Conservation (phyloP, 2,329 filamentous ascomycete species). For the Phaeophleospora eucalypticola region DNA sequence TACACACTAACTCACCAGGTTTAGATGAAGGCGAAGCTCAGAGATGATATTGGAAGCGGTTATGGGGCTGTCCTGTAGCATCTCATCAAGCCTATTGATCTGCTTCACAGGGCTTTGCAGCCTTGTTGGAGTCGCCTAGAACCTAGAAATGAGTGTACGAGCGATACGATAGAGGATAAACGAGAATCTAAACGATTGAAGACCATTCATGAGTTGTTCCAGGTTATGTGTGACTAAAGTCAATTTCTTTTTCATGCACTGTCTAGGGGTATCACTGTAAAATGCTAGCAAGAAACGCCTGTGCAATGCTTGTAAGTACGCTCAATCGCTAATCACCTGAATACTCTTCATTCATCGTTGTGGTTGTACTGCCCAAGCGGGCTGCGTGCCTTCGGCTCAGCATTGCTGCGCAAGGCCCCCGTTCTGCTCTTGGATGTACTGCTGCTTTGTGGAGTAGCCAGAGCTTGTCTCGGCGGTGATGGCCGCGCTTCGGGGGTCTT, state of each 20-base stretch:
- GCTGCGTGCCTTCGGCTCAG: slow-evolving; percentile 19
- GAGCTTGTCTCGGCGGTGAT: slow-evolving; percentile 2
- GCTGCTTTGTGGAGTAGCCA: slow-evolving; percentile 18
- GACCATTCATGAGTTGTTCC: neutral
- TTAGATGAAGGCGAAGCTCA: neutral
- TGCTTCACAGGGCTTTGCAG: too few species aligned
- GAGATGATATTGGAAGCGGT: slow-evolving; percentile 2
- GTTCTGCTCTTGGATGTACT: slow-evolving; percentile 13
- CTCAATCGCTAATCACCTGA: neutral
- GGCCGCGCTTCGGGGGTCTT: slow-evolving; percentile 10
- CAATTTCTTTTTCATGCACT: neutral
- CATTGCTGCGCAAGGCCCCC: slow-evolving; percentile 15
- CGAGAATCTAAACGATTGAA: neutral
- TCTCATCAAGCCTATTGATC: neutral
- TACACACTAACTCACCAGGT: neutral
- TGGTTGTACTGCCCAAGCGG: slow-evolving; percentile 10
- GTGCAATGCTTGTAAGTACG: neutral
- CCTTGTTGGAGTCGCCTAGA: neutral
- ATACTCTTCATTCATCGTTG: neutral
- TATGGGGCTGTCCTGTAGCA: neutral
- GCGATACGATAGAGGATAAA: neutral
- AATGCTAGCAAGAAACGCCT: neutral
- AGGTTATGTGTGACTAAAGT: neutral
- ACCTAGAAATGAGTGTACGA: neutral
- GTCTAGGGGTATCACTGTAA: neutral